A percentile compares a stretch with the other conserved stretches of the same genome.
phyloP scores from a whole-genome alignment of 805 yeast genomes.

The Diddensiella santjacobensis region DNA sequence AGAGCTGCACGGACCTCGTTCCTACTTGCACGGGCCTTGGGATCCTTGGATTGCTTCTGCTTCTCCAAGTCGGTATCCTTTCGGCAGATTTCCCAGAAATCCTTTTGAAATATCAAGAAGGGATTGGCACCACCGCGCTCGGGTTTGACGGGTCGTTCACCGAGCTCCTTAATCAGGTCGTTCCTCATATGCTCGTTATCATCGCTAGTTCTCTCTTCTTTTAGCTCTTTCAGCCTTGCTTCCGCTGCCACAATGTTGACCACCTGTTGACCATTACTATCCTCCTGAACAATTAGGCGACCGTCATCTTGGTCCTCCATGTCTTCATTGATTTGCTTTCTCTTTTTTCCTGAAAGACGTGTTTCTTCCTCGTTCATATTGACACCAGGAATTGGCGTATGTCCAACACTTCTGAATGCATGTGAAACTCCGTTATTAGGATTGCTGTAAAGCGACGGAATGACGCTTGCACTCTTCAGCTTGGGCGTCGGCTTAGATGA shows the following conservation, averaged over 20 bases:
- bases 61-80: slow-evolving; percentile 34
- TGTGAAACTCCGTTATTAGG: background rate
- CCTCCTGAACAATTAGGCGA: background rate
- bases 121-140: slow-evolving; percentile 40
- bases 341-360: background rate
- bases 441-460: background rate
- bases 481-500: slow-evolving; percentile 15
- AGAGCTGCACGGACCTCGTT: slow-evolving; percentile 39
- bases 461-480: background rate
- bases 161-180: slow-evolving; percentile 35
- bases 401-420: background rate
- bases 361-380: background rate
- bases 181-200: slow-evolving; percentile 35
- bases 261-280: background rate
- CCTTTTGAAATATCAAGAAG: slow-evolving; percentile 39
- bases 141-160: slow-evolving; percentile 37
- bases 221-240: slow-evolving; percentile 27
- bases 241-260: slow-evolving; percentile 13
- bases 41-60: slow-evolving; percentile 30
- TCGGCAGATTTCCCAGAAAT: slow-evolving; percentile 40
- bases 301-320: background rate
- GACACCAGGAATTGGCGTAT: background rate
- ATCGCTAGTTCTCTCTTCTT: slow-evolving; percentile 28
- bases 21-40: slow-evolving; percentile 33
- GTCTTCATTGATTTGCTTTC: background rate